These are phyloP conservation scores for Lichtheimia ornata DNA, from an alignment of 371 early-diverging fungal genomes.

Conservation along the genomic window DNA sequence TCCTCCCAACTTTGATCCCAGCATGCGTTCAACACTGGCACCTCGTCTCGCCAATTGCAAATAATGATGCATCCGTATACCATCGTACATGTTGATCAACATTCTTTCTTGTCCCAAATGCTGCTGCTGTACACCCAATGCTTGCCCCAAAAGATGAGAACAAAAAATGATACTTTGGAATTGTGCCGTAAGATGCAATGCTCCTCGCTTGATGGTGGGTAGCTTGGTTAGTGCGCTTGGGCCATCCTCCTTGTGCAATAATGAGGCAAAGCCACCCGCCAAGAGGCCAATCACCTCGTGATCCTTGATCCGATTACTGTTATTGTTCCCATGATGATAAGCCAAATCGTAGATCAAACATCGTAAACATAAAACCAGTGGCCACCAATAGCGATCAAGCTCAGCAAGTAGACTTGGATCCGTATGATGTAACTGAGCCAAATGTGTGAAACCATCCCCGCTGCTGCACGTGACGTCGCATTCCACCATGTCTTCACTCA, in stretches of 20 bases:
- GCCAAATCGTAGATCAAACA: conserved; percentile 28
- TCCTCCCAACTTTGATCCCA: conserved; percentile 12
- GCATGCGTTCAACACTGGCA: conserved; percentile 25
- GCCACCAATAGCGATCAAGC: conserved; percentile 4
- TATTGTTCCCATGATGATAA: conserved; percentile 4
- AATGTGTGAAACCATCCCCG: not conserved
- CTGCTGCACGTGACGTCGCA: not conserved
- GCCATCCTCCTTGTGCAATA: conserved; percentile 14
- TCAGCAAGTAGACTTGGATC: not conserved
- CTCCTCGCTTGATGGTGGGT: conserved; percentile 31
- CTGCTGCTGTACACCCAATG: conserved; percentile 17
- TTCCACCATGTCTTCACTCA: conserved; percentile 10
- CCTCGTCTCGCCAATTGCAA: conserved; percentile 33
- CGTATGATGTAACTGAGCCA: not conserved
- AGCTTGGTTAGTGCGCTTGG: conserved; percentile 5
- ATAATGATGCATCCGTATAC: conserved; percentile 13
- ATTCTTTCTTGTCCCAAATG: conserved; percentile 18
- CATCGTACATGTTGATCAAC: conserved; percentile 22
- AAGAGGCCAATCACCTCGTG: conserved; percentile 40
- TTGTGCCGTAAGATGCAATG: conserved; percentile 41
- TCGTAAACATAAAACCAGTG: conserved; percentile 33
- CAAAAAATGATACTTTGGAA: conserved; percentile 34
- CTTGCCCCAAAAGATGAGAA: conserved; percentile 36
- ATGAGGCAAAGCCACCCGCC: conserved; percentile 26
- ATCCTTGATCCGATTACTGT: conserved; percentile 18